Percentiles rank a stretch among this genome's conserved stretches.
Conservation (phyloP, 176 grass and related monocot species). For the Triticum dicoccoides region DNA sequence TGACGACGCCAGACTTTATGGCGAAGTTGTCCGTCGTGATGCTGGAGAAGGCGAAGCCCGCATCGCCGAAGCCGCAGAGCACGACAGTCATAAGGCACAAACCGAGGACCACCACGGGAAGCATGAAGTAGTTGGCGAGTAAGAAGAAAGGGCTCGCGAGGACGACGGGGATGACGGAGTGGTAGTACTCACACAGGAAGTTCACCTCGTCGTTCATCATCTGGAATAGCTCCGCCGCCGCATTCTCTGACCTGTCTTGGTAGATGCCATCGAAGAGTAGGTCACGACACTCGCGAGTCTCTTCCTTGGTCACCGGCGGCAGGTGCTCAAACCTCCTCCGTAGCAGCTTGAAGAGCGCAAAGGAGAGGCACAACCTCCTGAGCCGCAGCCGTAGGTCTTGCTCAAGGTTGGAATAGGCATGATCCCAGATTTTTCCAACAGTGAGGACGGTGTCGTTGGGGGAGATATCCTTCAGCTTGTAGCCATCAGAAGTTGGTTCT, state of each 20-base stretch:
- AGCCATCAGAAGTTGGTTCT: background rate
- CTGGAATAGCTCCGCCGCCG: background rate
- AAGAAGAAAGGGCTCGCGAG: background rate
- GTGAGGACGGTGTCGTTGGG: background rate
- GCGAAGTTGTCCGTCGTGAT: background rate
- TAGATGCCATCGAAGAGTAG: background rate
- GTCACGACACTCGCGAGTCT: background rate
- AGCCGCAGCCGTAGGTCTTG: background rate
- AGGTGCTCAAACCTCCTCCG: background rate
- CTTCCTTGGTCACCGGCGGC: background rate
- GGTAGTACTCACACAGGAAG: background rate
- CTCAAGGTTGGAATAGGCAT: background rate
- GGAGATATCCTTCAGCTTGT: background rate
- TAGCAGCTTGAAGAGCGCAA: constrained; percentile 17
- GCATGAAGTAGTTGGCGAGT: background rate
- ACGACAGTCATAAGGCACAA: background rate
- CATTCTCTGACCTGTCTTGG: background rate
- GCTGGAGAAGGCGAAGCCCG: background rate
- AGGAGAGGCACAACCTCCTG: constrained; percentile 17
- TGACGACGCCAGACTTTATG: accelerated
- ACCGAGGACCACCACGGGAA: background rate
- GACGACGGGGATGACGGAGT: background rate
- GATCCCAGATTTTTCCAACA: background rate
- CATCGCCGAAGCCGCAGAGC: background rate
- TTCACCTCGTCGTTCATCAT: background rate